Conservation (phyloP, 495 filamentous ascomycete species). For the Amniculicola lignicola region DNA sequence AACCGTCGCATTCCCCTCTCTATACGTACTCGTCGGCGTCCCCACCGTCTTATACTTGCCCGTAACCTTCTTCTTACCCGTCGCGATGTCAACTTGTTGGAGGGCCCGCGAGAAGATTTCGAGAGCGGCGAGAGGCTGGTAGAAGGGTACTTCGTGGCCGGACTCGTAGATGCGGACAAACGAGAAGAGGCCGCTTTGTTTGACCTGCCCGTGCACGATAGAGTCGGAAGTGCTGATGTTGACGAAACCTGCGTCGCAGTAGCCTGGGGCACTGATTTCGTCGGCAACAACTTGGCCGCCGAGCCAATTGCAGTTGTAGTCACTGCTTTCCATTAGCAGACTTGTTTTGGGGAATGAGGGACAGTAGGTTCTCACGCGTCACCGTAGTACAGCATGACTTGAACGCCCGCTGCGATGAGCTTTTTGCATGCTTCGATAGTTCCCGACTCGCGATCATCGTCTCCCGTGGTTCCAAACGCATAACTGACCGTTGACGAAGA, state of each 20-base stretch:
- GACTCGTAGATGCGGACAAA: slow-evolving; percentile 53
- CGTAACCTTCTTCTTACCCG: slow-evolving; percentile 46
- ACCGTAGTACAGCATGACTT: slow-evolving; percentile 56
- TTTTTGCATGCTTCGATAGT: slow-evolving; percentile 51
- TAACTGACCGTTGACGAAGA: slow-evolving; percentile 46
- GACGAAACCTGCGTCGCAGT: slow-evolving; percentile 50
- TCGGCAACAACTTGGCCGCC: slow-evolving; percentile 52
- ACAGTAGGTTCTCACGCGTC: slow-evolving; percentile 46
- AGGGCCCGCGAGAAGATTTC: slow-evolving; percentile 60
- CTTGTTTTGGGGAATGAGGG: no score
- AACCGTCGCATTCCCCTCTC: slow-evolving; percentile 58
- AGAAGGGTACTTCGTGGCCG: slow-evolving; percentile 69
- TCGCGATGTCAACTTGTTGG: slow-evolving; percentile 57
- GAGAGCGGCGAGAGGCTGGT: slow-evolving; percentile 61
- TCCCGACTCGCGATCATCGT: slow-evolving; percentile 52
- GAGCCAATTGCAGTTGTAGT: slow-evolving; percentile 64
- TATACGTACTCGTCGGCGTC: slow-evolving; percentile 50
- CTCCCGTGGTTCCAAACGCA: slow-evolving; percentile 55
- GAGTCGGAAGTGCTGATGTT: slow-evolving; percentile 55
- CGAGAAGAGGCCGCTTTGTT: slow-evolving; percentile 65
- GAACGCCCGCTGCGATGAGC: slow-evolving; percentile 52
- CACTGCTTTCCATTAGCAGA: slow-evolving; percentile 29
- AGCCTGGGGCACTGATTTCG: slow-evolving; percentile 49
- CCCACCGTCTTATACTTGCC: slow-evolving; percentile 50
- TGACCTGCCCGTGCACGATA: slow-evolving; percentile 61